A percentile compares a stretch with the other conserved stretches of the same genome.
These are phyloP conservation scores for Guyanaporus albipodus DNA, from an alignment of 768 basidiomycete genomes.

Conservation along the genomic window DNA sequence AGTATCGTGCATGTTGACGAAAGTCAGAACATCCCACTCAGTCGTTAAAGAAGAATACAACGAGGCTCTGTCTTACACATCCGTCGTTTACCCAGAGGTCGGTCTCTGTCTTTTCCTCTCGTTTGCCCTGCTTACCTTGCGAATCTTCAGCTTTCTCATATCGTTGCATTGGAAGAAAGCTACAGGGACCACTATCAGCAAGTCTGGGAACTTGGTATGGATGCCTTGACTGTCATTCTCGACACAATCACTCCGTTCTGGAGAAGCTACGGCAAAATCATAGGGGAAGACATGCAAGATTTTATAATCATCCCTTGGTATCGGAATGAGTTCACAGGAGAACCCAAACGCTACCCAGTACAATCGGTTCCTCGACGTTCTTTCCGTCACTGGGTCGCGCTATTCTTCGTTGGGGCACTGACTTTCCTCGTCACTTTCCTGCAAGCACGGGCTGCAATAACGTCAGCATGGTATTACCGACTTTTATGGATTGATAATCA, in stretches of 20 bases:
- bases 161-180: conserved; percentile 70
- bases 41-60: conserved; percentile 65
- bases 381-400: conserved; percentile 61
- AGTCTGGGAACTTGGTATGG: conserved; percentile 78
- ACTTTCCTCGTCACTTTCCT: conserved; percentile 50
- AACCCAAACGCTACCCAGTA: conserved; percentile 63
- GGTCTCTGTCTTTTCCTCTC: conserved; percentile 8
- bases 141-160: conserved; percentile 54
- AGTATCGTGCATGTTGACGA: conserved; percentile 45
- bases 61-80: conserved; percentile 58
- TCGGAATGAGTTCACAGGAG: conserved; percentile 80
- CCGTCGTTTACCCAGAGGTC: conserved; percentile 78
- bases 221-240: conserved; percentile 68
- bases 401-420: conserved; percentile 47
- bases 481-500: conserved; percentile 56
- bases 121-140: conserved; percentile 2
- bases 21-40: conserved; percentile 53
- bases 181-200: conserved; percentile 79
- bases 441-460: conserved; percentile 55
- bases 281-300: conserved; percentile 74
- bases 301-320: conserved; percentile 82
- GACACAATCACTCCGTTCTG: conserved; percentile 78
- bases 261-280: conserved; percentile 78
- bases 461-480: conserved; percentile 49
- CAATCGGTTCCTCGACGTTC: conserved; percentile 57